A percentile compares a stretch with the other conserved stretches of the same genome.
Evolutionary conservation across 1,139 yeast genomes (phyloP).

Genomic region (Magnusiomyces suaveolens): DNA sequence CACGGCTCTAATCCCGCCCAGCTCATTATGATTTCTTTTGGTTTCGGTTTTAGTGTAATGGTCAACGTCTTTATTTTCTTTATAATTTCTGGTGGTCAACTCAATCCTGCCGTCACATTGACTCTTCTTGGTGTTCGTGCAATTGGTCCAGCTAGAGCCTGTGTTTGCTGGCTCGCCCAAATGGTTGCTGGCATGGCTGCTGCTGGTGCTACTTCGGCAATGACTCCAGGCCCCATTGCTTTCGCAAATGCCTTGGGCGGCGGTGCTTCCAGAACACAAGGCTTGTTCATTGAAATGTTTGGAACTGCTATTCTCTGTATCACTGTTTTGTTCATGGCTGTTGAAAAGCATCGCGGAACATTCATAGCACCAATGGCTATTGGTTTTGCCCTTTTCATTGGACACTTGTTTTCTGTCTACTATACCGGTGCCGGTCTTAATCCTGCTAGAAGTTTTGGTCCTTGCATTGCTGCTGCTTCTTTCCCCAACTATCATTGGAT

Average conservation of each 20-base stretch:
- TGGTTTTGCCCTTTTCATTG: slow-evolving; percentile 74
- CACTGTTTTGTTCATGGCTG: slow-evolving; percentile 76
- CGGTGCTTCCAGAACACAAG: slow-evolving; percentile 64
- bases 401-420: slow-evolving; percentile 72
- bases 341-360: slow-evolving; percentile 70
- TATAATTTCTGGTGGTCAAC: slow-evolving; percentile 81
- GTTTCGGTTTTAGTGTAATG: slow-evolving; percentile 82
- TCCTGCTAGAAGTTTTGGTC: slow-evolving; percentile 88
- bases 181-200: slow-evolving; percentile 85
- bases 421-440: slow-evolving; percentile 88
- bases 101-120: slow-evolving; percentile 82
- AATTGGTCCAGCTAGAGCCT: slow-evolving; percentile 62
- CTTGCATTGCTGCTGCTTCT: slow-evolving; percentile 56
- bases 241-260: slow-evolving; percentile 69
- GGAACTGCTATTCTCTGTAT: slow-evolving; percentile 65
- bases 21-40: slow-evolving; percentile 71
- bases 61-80: slow-evolving; percentile 64
- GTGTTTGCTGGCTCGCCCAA: slow-evolving; percentile 56
- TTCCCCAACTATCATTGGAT: slow-evolving; percentile 88
- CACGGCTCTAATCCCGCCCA: slow-evolving; percentile 54
- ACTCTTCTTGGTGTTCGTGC: slow-evolving; percentile 63
- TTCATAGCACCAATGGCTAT: slow-evolving; percentile 75
- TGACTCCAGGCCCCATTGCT: slow-evolving; percentile 73
- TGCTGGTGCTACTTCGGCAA: slow-evolving; percentile 79
- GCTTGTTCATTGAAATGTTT: slow-evolving; percentile 73